Evolutionary conservation across 176 grass and related monocot genomes (phyloP).

Genomic region (Oropetium thomaeum): DNA sequence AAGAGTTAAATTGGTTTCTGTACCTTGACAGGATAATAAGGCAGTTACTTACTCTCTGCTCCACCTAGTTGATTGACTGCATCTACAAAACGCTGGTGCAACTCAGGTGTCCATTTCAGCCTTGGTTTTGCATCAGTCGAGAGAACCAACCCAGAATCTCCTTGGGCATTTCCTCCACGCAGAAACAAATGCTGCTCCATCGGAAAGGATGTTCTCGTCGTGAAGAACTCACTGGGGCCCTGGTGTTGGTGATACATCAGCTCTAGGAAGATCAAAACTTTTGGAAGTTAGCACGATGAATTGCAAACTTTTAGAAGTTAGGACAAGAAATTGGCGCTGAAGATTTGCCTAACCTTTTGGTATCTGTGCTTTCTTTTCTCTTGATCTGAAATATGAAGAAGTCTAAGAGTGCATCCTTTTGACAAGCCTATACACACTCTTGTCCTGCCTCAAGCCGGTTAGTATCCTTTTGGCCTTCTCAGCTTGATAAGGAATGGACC

Average conservation of each 20-base stretch:
- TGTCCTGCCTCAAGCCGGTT: conserved; percentile 35
- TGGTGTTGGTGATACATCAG: conserved; percentile 94
- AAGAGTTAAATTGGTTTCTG: conserved; percentile 34
- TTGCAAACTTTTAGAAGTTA: conserved; percentile 18
- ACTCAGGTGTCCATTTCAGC: conserved; percentile 97
- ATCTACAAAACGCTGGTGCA: conserved; percentile 95
- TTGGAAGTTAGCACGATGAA: conserved; percentile 27
- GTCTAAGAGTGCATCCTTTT: not conserved
- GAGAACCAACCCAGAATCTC: conserved; percentile 90
- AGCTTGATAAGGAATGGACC: conserved; percentile 60
- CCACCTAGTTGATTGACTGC: conserved; percentile 96
- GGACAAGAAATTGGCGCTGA: not conserved
- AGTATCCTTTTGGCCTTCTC: conserved; percentile 51
- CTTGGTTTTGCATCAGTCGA: conserved; percentile 97
- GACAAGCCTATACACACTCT: conserved; percentile 25
- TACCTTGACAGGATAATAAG: conserved; percentile 18
- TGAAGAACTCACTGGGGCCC: conserved; percentile 60
- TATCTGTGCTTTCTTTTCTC: conserved; percentile 37
- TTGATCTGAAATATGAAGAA: conserved; percentile 27
- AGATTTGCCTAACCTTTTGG: conserved; percentile 27
- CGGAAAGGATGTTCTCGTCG: conserved; percentile 54
- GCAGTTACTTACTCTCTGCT: conserved; percentile 83
- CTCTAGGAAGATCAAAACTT: conserved; percentile 24
- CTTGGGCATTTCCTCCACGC: conserved; percentile 64
- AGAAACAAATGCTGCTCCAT: conserved; percentile 83